Conservation (phyloP, 768 basidiomycete species). For the Tylopilus sp. region DNA sequence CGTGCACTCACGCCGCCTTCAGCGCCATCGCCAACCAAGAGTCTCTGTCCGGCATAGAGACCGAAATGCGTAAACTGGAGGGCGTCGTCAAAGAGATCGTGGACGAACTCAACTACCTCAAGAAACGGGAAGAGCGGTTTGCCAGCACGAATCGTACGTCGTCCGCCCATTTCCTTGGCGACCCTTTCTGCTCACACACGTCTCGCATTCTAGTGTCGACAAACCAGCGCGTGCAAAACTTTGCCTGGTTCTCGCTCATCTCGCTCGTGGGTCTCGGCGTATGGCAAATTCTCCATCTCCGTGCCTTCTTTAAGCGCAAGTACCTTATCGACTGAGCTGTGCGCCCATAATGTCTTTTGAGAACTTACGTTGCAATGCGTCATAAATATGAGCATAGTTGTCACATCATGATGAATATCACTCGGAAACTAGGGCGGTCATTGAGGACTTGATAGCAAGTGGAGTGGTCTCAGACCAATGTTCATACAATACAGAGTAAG, state of each 20-base stretch:
- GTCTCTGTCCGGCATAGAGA: slow-evolving; percentile 90
- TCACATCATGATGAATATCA: not conserved
- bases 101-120: slow-evolving; percentile 91
- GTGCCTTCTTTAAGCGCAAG: slow-evolving; percentile 94
- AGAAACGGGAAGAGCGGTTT: slow-evolving; percentile 86
- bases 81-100: slow-evolving; percentile 91
- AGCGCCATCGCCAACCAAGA: slow-evolving; percentile 99
- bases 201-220: slow-evolving; percentile 69
- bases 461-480: slow-evolving; percentile 4
- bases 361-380: slow-evolving; percentile 3
- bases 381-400: not conserved
- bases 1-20: slow-evolving; percentile 9
- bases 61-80: slow-evolving; percentile 97
- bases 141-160: slow-evolving; percentile 84
- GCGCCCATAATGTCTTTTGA: slow-evolving; percentile 4
- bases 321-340: slow-evolving; percentile 76
- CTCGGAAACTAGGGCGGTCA: too few relatives aligned
- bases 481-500: slow-evolving; percentile 6
- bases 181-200: not conserved
- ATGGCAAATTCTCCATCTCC: slow-evolving; percentile 95
- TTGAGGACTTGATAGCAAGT: not conserved
- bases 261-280: slow-evolving; percentile 76
- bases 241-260: slow-evolving; percentile 84
- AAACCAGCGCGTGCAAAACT: slow-evolving; percentile 85
- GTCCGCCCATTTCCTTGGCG: not conserved